Conservation (phyloP, 208 protist species). For the Acanthamoeba lenticulata region DNA sequence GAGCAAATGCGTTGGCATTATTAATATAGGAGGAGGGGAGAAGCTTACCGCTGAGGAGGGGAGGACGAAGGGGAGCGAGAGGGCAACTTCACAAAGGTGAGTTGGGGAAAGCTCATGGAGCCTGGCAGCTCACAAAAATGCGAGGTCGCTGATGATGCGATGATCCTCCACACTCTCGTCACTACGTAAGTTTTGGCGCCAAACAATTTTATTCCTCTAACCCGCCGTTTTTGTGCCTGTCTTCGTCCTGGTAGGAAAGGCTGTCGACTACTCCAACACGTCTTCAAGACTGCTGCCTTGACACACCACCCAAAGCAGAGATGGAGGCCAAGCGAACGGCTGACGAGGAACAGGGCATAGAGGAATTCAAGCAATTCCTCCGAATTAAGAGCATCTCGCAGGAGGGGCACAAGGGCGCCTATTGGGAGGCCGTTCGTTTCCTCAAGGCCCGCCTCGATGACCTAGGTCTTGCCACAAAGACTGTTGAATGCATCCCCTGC, state of each 20-base stretch:
- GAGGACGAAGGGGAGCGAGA: background rate
- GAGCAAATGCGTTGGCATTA: background rate
- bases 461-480: background rate
- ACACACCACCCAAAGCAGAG: too few species aligned
- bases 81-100: constrained; percentile 13
- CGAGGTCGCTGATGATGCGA: too few species aligned
- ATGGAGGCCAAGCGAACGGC: background rate
- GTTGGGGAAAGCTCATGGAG: background rate
- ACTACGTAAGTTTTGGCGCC: too few species aligned
- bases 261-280: too few species aligned
- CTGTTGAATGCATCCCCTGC: background rate
- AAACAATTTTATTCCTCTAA: too few species aligned
- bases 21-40: background rate
- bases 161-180: too few species aligned
- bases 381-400: constrained; percentile 2
- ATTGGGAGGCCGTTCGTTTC: constrained; percentile 17
- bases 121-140: background rate
- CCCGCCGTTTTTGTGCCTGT: too few species aligned
- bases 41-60: background rate
- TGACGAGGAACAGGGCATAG: background rate
- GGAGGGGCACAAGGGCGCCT: constrained; percentile 54
- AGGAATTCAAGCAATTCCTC: constrained; percentile 67
- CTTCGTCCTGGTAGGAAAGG: too few species aligned
- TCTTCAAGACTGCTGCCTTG: too few species aligned
- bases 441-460: background rate